Base-by-base conservation (phyloP, 2,329 filamentous ascomycete genomes). In the Plectosphaerella cucumerina region DNA sequence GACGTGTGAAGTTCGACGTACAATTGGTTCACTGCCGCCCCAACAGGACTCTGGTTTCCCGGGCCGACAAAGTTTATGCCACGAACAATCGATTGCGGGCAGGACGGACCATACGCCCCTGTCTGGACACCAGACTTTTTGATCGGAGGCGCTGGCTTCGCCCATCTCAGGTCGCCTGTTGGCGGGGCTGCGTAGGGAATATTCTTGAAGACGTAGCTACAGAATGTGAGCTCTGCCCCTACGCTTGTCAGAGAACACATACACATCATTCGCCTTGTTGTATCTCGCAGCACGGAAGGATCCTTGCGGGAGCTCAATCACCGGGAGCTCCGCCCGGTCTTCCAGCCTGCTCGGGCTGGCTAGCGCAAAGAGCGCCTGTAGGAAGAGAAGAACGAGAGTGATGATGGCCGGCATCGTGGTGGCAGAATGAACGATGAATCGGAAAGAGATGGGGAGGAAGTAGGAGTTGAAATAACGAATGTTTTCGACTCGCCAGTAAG, bases 161-260 rank as follows among this genome's bases (percentile, higher is more conserved):
- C 56, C 69, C 69, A 75, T 34, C 72, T 65, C 11, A 71, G 60
- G 11, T 66, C 57, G 12, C 69, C 71, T 4, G 66, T 58, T 0
- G 72, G 71, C 11, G 71, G 69, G 10, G 71, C 71, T 2, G 69
- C 72, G 56, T 70, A 75, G 1, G 70, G 68, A 48, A 75, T 70
- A 51, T 74, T 74, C 49, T 66, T 66, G 58, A 74, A 75, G 34
- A 58, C 61, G 51, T 71, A 70, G 26, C 66, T 62, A 56, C 12
- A n/a, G 20, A 12, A 43, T 26, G 22, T 49, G 8, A 49, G 47
- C 64, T 48, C n/a, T 49, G n/a, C 23, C 37, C 26, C 18, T 12
- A 12, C 15, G n/a, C 18, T 5, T 39, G 50, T 20, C 15, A 20
- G 5, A 14, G 11, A 14, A 6, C 5, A 33, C 48, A 14, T 18